phyloP scores from a whole-genome alignment of 148 eudicot species.

The Camellia japonica region DNA sequence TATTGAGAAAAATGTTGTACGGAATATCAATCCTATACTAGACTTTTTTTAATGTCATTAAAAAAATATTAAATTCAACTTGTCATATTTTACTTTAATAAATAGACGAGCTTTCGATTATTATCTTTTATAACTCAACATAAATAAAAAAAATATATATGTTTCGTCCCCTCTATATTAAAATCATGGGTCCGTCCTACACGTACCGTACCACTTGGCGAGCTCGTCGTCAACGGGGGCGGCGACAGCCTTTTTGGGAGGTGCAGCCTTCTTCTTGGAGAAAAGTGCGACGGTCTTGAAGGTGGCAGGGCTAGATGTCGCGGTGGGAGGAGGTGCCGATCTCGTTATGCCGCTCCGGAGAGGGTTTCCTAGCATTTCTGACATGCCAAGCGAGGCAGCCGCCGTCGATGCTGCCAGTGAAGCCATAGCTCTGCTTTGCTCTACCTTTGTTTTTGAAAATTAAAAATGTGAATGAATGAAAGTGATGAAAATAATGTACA shows the following conservation, averaged over 20 bases:
- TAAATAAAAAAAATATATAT: background rate
- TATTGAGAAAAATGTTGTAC: too few relatives aligned
- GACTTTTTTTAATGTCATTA: too few relatives aligned
- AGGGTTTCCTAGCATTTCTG: constrained; percentile 67
- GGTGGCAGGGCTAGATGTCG: constrained; percentile 25
- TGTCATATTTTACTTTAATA: too few relatives aligned
- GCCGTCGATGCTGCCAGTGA: constrained; percentile 64
- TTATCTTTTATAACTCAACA: too few relatives aligned
- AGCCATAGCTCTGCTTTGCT: constrained; percentile 38
- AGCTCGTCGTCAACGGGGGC: constrained; percentile 66
- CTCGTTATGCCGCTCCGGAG: constrained; percentile 32
- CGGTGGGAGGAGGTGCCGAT: constrained; percentile 26
- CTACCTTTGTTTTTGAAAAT: too few relatives aligned
- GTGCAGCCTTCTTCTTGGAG: constrained; percentile 60
- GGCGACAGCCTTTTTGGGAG: constrained; percentile 46
- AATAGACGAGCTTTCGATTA: too few relatives aligned
- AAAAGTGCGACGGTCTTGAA: constrained; percentile 68
- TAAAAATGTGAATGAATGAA: background rate
- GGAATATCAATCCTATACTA: too few relatives aligned
- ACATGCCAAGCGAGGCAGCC: constrained; percentile 56
- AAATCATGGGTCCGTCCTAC: too few relatives aligned
- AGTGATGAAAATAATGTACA: background rate
- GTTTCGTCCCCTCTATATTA: background rate
- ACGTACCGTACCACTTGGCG: constrained; percentile 91
- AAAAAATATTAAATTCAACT: too few relatives aligned